Percentiles rank a stretch among this genome's conserved stretches.
phyloP scores from a whole-genome alignment of 257 asterid species.

The Osmanthus fragrans region DNA sequence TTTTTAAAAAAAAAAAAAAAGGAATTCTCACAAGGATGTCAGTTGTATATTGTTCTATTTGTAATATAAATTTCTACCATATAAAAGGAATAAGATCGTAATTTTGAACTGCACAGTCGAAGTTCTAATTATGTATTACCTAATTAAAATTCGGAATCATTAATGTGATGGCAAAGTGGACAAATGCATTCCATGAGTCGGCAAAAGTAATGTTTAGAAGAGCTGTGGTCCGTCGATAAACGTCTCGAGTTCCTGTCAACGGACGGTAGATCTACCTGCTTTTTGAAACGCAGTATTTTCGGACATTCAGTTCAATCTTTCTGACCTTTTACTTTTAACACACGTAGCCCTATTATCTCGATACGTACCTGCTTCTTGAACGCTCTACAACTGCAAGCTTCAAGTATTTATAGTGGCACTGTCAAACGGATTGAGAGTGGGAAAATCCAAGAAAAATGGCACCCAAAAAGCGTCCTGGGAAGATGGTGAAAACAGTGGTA shows the following conservation, averaged over 20 bases:
- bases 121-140: background rate
- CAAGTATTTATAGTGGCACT: background rate
- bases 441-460: slow-evolving; percentile 39
- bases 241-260: background rate
- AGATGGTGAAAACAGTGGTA: slow-evolving; percentile 42
- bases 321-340: slow-evolving; percentile 30
- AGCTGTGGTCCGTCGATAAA: background rate
- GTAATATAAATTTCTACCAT: slow-evolving; percentile 19
- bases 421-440: background rate
- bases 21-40: slow-evolving; percentile 12
- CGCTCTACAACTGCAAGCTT: slow-evolving; percentile 17
- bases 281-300: background rate
- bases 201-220: background rate
- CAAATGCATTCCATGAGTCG: too few relatives aligned
- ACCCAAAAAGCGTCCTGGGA: slow-evolving; percentile 52
- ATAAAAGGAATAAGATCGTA: slow-evolving; percentile 8
- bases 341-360: slow-evolving; percentile 39
- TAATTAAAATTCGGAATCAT: too few relatives aligned
- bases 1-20: too few relatives aligned
- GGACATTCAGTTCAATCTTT: background rate
- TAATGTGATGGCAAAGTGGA: too few relatives aligned
- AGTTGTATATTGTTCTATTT: slow-evolving; percentile 28
- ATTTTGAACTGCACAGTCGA: background rate
- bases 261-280: background rate
- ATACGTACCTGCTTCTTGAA: slow-evolving; percentile 40